Base-by-base conservation (phyloP, 805 yeast genomes). In the Hanseniaspora jakobsenii region DNA sequence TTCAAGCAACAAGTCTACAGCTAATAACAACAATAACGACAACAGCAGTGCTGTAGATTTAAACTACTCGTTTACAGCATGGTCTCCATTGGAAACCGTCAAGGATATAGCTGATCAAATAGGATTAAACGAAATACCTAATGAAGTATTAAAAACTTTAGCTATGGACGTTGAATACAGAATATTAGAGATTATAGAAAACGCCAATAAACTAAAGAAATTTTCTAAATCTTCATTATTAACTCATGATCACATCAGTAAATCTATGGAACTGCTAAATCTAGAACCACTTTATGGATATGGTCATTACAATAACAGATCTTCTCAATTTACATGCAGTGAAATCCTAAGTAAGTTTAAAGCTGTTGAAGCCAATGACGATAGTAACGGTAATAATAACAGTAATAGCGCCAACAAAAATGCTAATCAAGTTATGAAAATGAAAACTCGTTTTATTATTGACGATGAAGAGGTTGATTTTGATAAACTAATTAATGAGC, bases 121-220 rank as follows among this genome's bases (percentile, higher is more conserved):
- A 9, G 98, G 98, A 1, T 70, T 91, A 29, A 62, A 70, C 3
- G 75, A 66, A 47, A 66, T 91, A 38, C 82, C 84, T 26, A 97
- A 89, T 44, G 98, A 93, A 49, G 94, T 89, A 2, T 81, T 95
- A 38, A 83, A 85, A 57, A 84, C 91, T 50, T 66, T 91, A 49
- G 97, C 99, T 6, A 91, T 91, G 98, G 99, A 91, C 59, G 93
- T 91, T n/a, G 99, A 91, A 64, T 91, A 93, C 60, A 73, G 98
- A 50, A 83, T 91, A 51, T 89, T 89, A 60, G 97, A 91, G 63
- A 82, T 91, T 31, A 66, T 93, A 49, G 98, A 91, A 60, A 94
- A 91, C 52, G 97, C 98, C 17, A 76, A 81, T 46, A 91, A 91
- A 61, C 89, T 89, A 62, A 91, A 89, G 89, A 72, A 95, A 53